Evolutionary conservation across 345 rosid species (phyloP), one percentile per base, ranked within the genome.

Genomic region (Hevea brasiliensis): DNA sequence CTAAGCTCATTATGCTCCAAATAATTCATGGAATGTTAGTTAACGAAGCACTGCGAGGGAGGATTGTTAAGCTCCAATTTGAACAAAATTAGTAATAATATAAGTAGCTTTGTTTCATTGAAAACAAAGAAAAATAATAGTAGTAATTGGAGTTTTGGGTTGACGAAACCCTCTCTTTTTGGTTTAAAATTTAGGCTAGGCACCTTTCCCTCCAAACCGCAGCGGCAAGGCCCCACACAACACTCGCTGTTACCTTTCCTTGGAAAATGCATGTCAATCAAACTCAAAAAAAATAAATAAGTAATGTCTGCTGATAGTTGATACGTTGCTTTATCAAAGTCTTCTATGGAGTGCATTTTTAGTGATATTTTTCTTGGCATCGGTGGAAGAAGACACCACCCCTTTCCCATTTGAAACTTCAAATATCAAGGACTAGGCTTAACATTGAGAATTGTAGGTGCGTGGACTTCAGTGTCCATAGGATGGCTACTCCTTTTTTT

Each of bases 391-490:
- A 60, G 74, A 61, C 37, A 13, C 20, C 55, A 18, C 51, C 59
- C 57, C 67, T 55, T 84, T 81, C 67, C 70, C 70, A 71, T 61
- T 74, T 72, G 67, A 74, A 55, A 75, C 42, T 56, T 45, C 27
- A 72, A 67, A 61, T 42, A 65, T 51, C 45, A 55, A 75, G 42
- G 26, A 37, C 18, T 50, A 71, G 80, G 77, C 71, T 70, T 70
- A 62, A 41, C n/a, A n/a, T n/a, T n/a, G n/a, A n/a, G n/a, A n/a
- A n/a, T n/a, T n/a, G n/a, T n/a, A n/a, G n/a, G n/a, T n/a, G n/a
- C n/a, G 72, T 29, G 87, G 92, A 85, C 92, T 86, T 85, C 89
- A 85, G 87, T 82, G 87, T 86, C 88, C 76, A 35, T 57, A 57
- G 59, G 37, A 11, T 29, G 44, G 21, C n/a, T n/a, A n/a, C n/a